phyloP scores from a whole-genome alignment of 768 basidiomycete genomes.

The Cystofilobasidium bisporidii region DNA sequence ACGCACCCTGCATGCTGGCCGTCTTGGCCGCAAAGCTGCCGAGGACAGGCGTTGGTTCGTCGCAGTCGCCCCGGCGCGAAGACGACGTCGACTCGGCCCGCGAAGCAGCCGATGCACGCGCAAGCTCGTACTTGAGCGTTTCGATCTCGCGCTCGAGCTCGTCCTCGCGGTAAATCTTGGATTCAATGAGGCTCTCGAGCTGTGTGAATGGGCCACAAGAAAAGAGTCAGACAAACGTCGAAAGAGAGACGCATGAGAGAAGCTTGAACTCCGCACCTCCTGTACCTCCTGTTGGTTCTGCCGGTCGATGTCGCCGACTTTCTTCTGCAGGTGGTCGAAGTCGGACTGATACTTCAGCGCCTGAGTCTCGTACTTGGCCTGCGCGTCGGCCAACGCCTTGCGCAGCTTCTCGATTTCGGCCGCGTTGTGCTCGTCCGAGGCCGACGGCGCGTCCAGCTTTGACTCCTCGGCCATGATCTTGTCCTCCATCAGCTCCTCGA shows the following conservation, averaged over 20 bases:
- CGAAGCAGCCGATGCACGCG: slow-evolving; percentile 38
- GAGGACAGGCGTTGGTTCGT: slow-evolving; percentile 31
- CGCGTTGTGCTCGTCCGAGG: neutral
- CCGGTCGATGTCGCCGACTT: slow-evolving; percentile 22
- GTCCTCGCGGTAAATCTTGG: slow-evolving; percentile 69
- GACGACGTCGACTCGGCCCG: slow-evolving; percentile 45
- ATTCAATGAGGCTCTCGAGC: slow-evolving; percentile 83
- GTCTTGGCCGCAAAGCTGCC: slow-evolving; percentile 33
- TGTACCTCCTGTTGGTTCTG: slow-evolving; percentile 23
- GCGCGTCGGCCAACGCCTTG: slow-evolving; percentile 37
- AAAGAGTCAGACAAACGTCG: neutral
- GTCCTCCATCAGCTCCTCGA: slow-evolving; percentile 67
- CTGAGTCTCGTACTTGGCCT: slow-evolving; percentile 13
- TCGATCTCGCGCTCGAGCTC: slow-evolving; percentile 80
- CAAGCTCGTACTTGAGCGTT: slow-evolving; percentile 59
- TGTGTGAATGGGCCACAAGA: too few species aligned
- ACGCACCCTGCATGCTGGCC: slow-evolving; percentile 11
- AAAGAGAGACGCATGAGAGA: neutral
- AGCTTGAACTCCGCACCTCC: slow-evolving; percentile 15
- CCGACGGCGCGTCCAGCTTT: slow-evolving; percentile 31
- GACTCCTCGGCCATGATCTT: slow-evolving; percentile 50
- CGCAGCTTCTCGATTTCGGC: slow-evolving; percentile 13
- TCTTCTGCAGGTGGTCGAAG: slow-evolving; percentile 19
- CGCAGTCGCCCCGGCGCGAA: slow-evolving; percentile 4
- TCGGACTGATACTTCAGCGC: slow-evolving; percentile 20